Evolutionary conservation across 1,139 yeast species (phyloP).

Genomic region (Hyphopichia khmerensis): DNA sequence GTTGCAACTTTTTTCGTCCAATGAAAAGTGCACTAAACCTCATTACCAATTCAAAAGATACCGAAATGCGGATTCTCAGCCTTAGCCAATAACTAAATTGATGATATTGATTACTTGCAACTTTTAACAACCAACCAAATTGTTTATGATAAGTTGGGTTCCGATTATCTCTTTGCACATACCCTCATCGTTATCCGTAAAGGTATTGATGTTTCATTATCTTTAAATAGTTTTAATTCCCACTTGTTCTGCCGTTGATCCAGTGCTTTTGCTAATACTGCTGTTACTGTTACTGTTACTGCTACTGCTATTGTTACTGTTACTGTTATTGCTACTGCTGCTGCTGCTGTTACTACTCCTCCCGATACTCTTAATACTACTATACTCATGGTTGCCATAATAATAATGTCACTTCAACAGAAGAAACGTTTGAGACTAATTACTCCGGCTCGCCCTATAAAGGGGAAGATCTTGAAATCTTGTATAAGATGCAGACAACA

Average conservation of each 20-base stretch:
- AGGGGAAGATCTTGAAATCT: constrained; percentile 45
- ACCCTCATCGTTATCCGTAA: background rate
- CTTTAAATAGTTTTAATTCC: no score
- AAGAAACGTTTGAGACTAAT: constrained; percentile 22
- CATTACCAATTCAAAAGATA: background rate
- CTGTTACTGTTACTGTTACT: no score
- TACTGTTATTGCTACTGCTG: no score
- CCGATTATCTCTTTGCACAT: background rate
- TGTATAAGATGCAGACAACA: constrained; percentile 65
- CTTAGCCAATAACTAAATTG: constrained; percentile 6
- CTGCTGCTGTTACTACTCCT: background rate
- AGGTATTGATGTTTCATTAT: background rate
- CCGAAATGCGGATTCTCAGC: constrained; percentile 14
- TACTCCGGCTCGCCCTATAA: constrained; percentile 14
- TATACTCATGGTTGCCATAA: constrained; percentile 7
- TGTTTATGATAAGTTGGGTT: background rate
- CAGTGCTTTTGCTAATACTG: no score
- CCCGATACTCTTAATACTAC: background rate
- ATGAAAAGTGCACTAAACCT: constrained; percentile 1
- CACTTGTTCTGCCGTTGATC: no score
- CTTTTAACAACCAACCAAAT: constrained; percentile 3
- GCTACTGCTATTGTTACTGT: no score
- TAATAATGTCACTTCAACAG: constrained; percentile 21
- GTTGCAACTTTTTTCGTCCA: constrained; percentile 6
- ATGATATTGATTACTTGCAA: background rate